phyloP scores from a whole-genome alignment of 768 basidiomycete genomes.

The Tylopilus felleus region DNA sequence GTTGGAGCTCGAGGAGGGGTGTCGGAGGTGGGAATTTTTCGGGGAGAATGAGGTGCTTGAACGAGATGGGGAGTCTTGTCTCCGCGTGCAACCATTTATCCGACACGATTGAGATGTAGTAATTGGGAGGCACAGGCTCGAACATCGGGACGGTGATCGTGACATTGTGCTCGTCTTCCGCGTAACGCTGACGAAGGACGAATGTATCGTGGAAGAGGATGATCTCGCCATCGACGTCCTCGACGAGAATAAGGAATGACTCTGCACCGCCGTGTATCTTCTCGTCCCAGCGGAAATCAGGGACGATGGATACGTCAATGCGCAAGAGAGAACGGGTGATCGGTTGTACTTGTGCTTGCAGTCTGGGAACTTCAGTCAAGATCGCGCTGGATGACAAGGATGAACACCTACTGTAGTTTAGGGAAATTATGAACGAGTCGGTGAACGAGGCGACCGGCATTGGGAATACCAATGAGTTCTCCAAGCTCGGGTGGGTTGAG shows the following conservation, averaged over 20 bases:
- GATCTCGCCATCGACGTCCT: constrained; percentile 96
- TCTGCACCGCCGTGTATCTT: constrained; percentile 87
- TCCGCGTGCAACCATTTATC: constrained; percentile 96
- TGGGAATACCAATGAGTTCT: constrained; percentile 90
- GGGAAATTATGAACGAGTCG: constrained; percentile 95
- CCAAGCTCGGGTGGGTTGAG: constrained; percentile 89
- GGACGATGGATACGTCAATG: constrained; percentile 89
- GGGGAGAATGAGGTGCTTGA: constrained; percentile 96
- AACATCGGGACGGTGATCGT: constrained; percentile 95
- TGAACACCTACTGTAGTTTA: constrained; percentile 68
- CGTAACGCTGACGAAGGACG: constrained; percentile 86
- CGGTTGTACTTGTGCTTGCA: constrained; percentile 95
- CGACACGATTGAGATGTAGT: constrained; percentile 92
- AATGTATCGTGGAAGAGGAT: constrained; percentile 95
- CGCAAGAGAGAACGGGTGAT: constrained; percentile 91
- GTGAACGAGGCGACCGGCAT: constrained; percentile 89
- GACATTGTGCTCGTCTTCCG: constrained; percentile 91
- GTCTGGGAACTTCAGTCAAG: constrained; percentile 35
- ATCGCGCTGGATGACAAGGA: not conserved
- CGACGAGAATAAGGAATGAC: constrained; percentile 90
- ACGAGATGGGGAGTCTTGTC: constrained; percentile 91
- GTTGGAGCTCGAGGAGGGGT: constrained; percentile 87
- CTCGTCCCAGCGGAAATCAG: constrained; percentile 99
- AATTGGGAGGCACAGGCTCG: constrained; percentile 97
- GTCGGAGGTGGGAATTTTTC: constrained; percentile 96